These are phyloP conservation scores for Hypomyces perniciosus DNA, from an alignment of 2,329 filamentous ascomycete genomes.

Conservation along the genomic window DNA sequence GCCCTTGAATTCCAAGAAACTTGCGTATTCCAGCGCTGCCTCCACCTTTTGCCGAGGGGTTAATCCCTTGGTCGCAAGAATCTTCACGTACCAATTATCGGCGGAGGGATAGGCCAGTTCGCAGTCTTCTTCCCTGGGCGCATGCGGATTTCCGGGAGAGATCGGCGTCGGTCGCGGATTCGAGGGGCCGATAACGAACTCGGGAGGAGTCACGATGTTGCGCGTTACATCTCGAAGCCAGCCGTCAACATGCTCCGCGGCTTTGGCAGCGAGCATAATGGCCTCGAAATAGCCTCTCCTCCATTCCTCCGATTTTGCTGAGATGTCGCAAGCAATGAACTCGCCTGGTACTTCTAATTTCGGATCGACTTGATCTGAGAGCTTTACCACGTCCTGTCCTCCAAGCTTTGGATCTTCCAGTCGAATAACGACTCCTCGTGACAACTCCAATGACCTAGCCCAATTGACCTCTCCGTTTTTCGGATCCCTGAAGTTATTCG, in stretches of 20 bases:
- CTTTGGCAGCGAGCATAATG: conserved; percentile 69
- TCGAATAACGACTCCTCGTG: conserved; percentile 53
- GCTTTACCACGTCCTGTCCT: conserved; percentile 57
- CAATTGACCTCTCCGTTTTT: conserved; percentile 55
- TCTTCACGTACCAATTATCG: conserved; percentile 72
- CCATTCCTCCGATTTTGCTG: conserved; percentile 75
- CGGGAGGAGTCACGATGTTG: conserved; percentile 61
- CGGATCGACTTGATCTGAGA: conserved; percentile 55
- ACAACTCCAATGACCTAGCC: conserved; percentile 57
- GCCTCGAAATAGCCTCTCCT: conserved; percentile 77
- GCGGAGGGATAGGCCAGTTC: conserved; percentile 62
- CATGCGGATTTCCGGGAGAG: conserved; percentile 53
- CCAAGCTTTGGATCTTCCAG: conserved; percentile 66
- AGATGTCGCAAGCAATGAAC: conserved; percentile 60
- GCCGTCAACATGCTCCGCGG: conserved; percentile 75
- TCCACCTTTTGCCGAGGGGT: conserved; percentile 72
- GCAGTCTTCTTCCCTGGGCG: conserved; percentile 71
- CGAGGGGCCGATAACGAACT: conserved; percentile 72
- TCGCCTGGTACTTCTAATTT: conserved; percentile 63
- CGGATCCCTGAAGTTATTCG: conserved; percentile 52
- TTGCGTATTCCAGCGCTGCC: conserved; percentile 75
- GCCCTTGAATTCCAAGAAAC: conserved; percentile 76
- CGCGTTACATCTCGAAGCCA: conserved; percentile 66
- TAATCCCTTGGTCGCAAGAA: conserved; percentile 76
- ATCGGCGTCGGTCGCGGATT: conserved; percentile 75